Percentiles rank a stretch among this genome's conserved stretches.
These are phyloP conservation scores for Pyracantha coccinea DNA, from an alignment of 331 rosid genomes.

Conservation along the genomic window DNA sequence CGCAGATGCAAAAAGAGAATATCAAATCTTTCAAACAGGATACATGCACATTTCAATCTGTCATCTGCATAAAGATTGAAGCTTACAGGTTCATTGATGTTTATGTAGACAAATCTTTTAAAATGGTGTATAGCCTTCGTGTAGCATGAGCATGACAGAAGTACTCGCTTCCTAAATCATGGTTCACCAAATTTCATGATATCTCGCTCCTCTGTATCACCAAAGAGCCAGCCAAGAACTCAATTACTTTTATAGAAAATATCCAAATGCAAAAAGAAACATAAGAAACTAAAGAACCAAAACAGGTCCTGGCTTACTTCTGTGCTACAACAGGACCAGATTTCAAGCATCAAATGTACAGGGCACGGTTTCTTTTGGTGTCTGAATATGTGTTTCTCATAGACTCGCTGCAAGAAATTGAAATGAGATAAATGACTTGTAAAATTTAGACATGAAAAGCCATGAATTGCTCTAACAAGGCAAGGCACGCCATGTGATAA, in stretches of 20 bases:
- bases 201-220: constrained; percentile 83
- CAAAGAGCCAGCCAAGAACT: constrained; percentile 23
- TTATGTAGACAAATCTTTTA: constrained; percentile 79
- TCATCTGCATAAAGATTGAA: constrained; percentile 1
- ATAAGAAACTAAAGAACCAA: background rate
- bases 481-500: background rate
- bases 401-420: constrained; percentile 60
- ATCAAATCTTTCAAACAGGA: background rate
- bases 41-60: background rate
- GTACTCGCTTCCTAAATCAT: constrained; percentile 57
- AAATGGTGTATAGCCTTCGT: constrained; percentile 85
- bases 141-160: constrained; percentile 92
- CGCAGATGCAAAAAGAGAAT: background rate
- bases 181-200: constrained; percentile 93
- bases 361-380: constrained; percentile 62
- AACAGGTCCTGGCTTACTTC: constrained; percentile 37
- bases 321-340: constrained; percentile 90
- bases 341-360: constrained; percentile 97
- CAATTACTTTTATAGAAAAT: background rate
- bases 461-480: background rate
- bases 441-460: background rate
- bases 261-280: background rate
- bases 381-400: constrained; percentile 82
- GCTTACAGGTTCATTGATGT: constrained; percentile 78
- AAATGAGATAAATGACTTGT: constrained; percentile 1